A percentile compares a stretch with the other conserved stretches of the same genome.
Evolutionary conservation across 2,329 filamentous ascomycete species (phyloP).

Genomic region (Arachnopeziza araneosa): DNA sequence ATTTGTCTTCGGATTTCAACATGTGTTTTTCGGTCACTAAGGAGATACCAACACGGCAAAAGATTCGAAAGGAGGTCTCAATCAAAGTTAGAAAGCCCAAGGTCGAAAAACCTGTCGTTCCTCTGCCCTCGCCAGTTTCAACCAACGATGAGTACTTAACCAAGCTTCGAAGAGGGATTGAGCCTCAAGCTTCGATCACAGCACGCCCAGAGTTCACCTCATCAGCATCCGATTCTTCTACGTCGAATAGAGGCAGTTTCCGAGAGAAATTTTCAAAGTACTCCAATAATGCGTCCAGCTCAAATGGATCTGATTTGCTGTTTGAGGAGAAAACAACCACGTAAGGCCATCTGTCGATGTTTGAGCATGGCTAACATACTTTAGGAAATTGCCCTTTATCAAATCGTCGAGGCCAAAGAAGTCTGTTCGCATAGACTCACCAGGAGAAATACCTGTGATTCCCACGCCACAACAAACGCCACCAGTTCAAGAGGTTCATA

Average conservation of each 20-base stretch:
- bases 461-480: neutral
- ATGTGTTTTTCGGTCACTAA: conserved; percentile 9
- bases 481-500: neutral
- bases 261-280: conserved; percentile 1
- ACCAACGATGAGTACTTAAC: conserved; percentile 1
- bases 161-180: conserved; percentile 13
- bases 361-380: neutral
- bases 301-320: conserved; percentile 3
- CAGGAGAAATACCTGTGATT: neutral
- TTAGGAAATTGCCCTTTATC: conserved; percentile 7
- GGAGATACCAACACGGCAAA: neutral
- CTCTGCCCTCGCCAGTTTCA: neutral
- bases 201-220: neutral
- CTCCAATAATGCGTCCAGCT: neutral
- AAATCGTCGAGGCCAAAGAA: conserved; percentile 3
- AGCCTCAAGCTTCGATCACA: conserved; percentile 4
- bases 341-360: neutral
- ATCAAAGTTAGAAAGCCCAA: neutral
- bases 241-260: neutral
- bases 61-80: neutral
- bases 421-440: conserved; percentile 2
- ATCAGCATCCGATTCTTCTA: neutral
- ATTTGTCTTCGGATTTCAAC: conserved; percentile 14
- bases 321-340: neutral
- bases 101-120: neutral